Base-by-base conservation (phyloP, 805 yeast genomes). In the Kazachstania psychrophila region DNA sequence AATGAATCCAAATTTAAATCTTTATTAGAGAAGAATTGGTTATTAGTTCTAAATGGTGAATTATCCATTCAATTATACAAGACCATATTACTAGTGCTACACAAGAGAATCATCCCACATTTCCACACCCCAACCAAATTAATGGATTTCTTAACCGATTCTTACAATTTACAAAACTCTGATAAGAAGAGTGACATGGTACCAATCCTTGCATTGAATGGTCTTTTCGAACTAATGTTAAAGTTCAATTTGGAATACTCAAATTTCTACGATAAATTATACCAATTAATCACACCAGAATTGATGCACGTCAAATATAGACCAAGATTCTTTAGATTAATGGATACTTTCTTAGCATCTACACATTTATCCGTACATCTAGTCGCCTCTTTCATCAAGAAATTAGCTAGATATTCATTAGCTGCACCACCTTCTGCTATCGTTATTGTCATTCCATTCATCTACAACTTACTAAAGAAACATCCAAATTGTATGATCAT, bases 401-500 rank as follows among this genome's bases (percentile, higher is more conserved):
- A 73, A 48, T 62, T 92, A 46, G 77, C 95, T 1, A 70, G 94
- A 37, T 65, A 88, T 32, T 67, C 89, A 1, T 56, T 89, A 31
- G 68, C 75, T 10, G 79, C 94, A 1, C 84, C 94, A 19, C 95
- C 96, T 2, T 72, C 94, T 2, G 96, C 96, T 3, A 76, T 84
- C 27, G 94, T 89, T 13, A 75, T 85, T 2, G 70, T 85, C 11
- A 71, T 89, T 15, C 97, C 98, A n/a, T 86, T 92, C 56, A 70
- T 87, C 10, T 89, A 89, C 64, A 89, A 89, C 58, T 69, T 87
- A 44, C 60, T 92, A 51, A 89, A 85, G 56, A 76, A 85, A 49
- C 98, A 92, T 61, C 96, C 96, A 30, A 76, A 88, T 5, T 88
- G 96, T 67, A 89, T 88, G 95, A 65, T 80, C 17, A 66, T 89